phyloP scores from a whole-genome alignment of 2,329 filamentous ascomycete genomes.

The Alternaria tenuissima region DNA sequence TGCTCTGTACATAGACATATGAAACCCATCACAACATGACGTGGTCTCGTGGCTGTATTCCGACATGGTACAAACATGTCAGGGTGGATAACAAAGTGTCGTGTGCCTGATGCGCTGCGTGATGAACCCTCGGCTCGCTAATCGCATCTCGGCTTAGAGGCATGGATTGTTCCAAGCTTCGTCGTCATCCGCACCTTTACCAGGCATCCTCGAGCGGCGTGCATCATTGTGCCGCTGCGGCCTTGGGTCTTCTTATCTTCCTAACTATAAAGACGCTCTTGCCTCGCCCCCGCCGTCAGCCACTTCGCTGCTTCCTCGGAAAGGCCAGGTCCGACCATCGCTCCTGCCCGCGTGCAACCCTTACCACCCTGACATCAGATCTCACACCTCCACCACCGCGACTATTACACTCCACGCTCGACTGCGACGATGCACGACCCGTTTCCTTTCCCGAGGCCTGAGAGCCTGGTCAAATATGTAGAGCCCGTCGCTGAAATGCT shows the following conservation, averaged over 20 bases:
- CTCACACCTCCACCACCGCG: constrained; percentile 7
- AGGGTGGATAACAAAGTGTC: constrained; percentile 21
- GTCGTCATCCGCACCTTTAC: constrained; percentile 19
- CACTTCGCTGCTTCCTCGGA: constrained; percentile 9
- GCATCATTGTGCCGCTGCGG: constrained; percentile 18
- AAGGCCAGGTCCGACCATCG: constrained; percentile 4
- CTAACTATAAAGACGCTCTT: constrained; percentile 22
- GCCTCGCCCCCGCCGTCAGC: constrained; percentile 7
- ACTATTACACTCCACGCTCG: constrained; percentile 1
- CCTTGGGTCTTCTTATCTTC: not conserved
- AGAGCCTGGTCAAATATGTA: constrained; percentile 62
- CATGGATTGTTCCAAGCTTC: constrained; percentile 11
- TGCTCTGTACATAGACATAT: constrained; percentile 6
- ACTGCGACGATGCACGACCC: constrained; percentile 71
- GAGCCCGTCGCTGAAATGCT: constrained; percentile 71
- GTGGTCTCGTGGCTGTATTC: constrained; percentile 32
- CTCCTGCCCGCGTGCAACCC: constrained; percentile 13
- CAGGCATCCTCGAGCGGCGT: constrained; percentile 23
- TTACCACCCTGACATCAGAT: constrained; percentile 15
- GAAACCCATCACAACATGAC: constrained; percentile 28
- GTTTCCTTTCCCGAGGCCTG: constrained; percentile 69
- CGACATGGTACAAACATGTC: constrained; percentile 3
- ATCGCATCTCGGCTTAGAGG: constrained; percentile 22
- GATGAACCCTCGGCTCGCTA: constrained; percentile 25
- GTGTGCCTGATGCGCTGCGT: constrained; percentile 30